phyloP scores from a whole-genome alignment of 177 flowering plant genomes.

The Telopea speciosissima region DNA sequence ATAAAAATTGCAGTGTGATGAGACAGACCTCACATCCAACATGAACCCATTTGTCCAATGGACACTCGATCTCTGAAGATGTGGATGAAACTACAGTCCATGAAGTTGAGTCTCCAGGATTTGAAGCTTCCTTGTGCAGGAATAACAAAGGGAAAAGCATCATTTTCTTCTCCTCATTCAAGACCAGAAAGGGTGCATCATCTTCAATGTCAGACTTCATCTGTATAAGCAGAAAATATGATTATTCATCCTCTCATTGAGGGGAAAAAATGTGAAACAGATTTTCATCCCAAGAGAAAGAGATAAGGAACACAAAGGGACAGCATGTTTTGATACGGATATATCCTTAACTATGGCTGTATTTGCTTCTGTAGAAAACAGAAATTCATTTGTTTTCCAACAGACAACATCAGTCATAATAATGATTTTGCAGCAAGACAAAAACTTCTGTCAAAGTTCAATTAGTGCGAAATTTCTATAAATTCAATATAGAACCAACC shows the following conservation, averaged over 20 bases:
- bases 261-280: neutral
- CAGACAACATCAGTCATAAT: neutral
- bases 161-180: constrained; percentile 51
- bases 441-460: neutral
- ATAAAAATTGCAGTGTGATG: neutral
- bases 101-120: constrained; percentile 15
- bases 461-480: too few relatives aligned
- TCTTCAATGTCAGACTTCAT: constrained; percentile 23
- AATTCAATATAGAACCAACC: too few relatives aligned
- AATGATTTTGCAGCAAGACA: neutral
- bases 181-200: constrained; percentile 47
- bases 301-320: too few relatives aligned
- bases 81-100: constrained; percentile 31
- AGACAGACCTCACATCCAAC: constrained; percentile 71
- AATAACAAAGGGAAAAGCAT: constrained; percentile 40
- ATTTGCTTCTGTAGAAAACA: neutral
- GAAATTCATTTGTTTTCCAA: neutral
- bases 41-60: constrained; percentile 68
- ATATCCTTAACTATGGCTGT: neutral
- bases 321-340: too few relatives aligned
- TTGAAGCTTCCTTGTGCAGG: constrained; percentile 38
- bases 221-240: constrained; percentile 26
- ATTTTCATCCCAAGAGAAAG: neutral
- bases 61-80: constrained; percentile 34
- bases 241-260: neutral